Conservation (phyloP, 257 asterid species). For the Haberlea rhodopensis region DNA sequence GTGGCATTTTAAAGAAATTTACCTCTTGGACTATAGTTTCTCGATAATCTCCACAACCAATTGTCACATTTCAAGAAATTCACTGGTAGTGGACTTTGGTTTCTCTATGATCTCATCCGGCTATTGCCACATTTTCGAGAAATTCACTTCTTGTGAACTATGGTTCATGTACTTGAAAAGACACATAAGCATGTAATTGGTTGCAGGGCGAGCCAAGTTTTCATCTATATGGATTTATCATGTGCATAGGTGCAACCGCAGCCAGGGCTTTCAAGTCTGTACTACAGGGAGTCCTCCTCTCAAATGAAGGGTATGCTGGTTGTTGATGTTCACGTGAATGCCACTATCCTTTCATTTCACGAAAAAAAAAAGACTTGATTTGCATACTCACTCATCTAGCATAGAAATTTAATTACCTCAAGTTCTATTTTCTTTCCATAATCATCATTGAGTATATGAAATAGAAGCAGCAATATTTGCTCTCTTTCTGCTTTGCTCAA, state of each 20-base stretch:
- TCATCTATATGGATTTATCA: constrained; percentile 84
- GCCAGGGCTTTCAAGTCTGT: constrained; percentile 98
- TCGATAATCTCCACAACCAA: too few species aligned
- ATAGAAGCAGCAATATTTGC: constrained; percentile 1
- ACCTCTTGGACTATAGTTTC: too few species aligned
- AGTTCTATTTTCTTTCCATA: background rate
- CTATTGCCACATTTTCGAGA: background rate
- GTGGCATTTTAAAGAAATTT: too few species aligned
- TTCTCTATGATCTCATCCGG: background rate
- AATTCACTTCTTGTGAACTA: background rate
- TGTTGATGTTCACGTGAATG: background rate
- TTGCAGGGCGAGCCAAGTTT: constrained; percentile 93
- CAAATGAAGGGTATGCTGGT: constrained; percentile 73
- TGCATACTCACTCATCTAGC: background rate
- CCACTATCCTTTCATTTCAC: background rate
- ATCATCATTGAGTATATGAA: constrained; percentile 5
- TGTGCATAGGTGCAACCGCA: constrained; percentile 93
- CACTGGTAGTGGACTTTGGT: too few species aligned
- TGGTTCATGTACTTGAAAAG: constrained; percentile 19
- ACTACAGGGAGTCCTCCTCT: constrained; percentile 91
- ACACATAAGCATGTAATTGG: constrained; percentile 18
- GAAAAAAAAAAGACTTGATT: background rate
- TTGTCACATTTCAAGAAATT: too few species aligned
- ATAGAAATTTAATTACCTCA: background rate
- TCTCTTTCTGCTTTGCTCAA: background rate